phyloP scores from a whole-genome alignment of 805 yeast species.

The Saturnispora diversa region DNA sequence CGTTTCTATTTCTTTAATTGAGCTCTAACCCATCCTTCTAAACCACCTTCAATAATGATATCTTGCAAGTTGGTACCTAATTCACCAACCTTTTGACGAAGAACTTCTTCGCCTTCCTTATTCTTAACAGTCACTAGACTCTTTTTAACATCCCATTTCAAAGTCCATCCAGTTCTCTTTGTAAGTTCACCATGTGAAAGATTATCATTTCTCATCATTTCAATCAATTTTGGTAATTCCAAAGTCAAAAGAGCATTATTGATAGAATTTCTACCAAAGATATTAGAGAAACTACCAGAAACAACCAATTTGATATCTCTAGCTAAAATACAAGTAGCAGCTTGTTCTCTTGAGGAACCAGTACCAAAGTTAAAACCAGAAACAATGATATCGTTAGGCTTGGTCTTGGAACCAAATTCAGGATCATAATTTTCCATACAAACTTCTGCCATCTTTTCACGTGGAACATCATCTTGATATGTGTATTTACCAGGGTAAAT shows the following conservation, averaged over 20 bases:
- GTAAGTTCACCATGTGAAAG: constrained; percentile 54
- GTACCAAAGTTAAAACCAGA: constrained; percentile 97
- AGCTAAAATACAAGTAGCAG: constrained; percentile 96
- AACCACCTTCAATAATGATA: constrained; percentile 92
- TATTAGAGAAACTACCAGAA: constrained; percentile 96
- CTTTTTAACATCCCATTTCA: constrained; percentile 86
- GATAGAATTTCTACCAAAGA: constrained; percentile 90
- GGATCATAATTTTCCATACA: constrained; percentile 98
- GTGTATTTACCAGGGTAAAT: constrained; percentile 99
- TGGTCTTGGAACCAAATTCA: constrained; percentile 74
- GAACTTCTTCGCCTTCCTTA: constrained; percentile 48
- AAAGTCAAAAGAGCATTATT: constrained; percentile 91
- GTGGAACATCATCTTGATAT: constrained; percentile 93
- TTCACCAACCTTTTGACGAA: constrained; percentile 89
- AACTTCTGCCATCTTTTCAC: constrained; percentile 95
- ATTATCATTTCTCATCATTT: constrained; percentile 49
- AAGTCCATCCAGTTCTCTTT: constrained; percentile 88
- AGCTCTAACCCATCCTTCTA: constrained; percentile 95
- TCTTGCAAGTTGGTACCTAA: constrained; percentile 93
- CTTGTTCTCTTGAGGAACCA: constrained; percentile 98
- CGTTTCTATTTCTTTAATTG: constrained; percentile 37
- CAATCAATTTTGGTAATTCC: constrained; percentile 84
- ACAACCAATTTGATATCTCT: constrained; percentile 89
- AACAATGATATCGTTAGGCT: constrained; percentile 77
- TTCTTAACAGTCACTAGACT: constrained; percentile 77